These are phyloP conservation scores for Huntiella bhutanensis DNA, from an alignment of 2,329 filamentous ascomycete genomes.

Conservation along the genomic window DNA sequence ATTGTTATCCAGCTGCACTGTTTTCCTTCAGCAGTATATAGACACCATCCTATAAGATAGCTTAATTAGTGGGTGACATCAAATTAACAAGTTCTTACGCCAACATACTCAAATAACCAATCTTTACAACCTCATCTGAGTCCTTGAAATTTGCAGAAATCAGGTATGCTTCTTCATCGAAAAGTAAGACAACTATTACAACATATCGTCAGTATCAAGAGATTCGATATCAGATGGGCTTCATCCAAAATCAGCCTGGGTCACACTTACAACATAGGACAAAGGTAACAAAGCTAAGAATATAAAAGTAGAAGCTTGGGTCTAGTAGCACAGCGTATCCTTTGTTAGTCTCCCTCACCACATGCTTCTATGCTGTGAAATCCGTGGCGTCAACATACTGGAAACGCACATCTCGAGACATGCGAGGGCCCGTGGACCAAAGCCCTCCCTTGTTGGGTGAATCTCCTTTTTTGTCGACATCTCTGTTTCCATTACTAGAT, in stretches of 20 bases:
- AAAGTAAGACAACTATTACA: not conserved
- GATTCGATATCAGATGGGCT: not conserved
- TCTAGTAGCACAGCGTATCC: conserved; percentile 1
- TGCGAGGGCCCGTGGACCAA: too few species aligned
- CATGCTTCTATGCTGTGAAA: not conserved
- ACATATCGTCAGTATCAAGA: not conserved
- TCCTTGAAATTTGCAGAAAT: not conserved
- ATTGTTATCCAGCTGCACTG: not conserved
- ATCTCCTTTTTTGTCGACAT: too few species aligned
- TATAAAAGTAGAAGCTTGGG: conserved; percentile 3
- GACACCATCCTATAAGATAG: conserved; percentile 1
- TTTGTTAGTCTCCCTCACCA: not conserved
- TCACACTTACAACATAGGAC: conserved; percentile 3
- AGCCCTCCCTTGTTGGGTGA: too few species aligned
- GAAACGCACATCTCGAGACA: conserved; percentile 2
- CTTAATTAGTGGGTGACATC: not conserved
- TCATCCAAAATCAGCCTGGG: not conserved
- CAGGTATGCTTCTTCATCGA: not conserved
- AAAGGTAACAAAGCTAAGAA: conserved; percentile 3
- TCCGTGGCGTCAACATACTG: conserved; percentile 2
- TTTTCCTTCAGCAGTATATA: not conserved
- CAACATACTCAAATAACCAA: conserved; percentile 4
- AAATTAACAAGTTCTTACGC: not conserved
- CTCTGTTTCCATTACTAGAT: too few species aligned
- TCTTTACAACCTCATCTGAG: not conserved